A percentile compares a stretch with the other conserved stretches of the same genome.
Evolutionary conservation across 2,329 filamentous ascomycete species (phyloP).

Genomic region (Trichoderma brevicompactum): DNA sequence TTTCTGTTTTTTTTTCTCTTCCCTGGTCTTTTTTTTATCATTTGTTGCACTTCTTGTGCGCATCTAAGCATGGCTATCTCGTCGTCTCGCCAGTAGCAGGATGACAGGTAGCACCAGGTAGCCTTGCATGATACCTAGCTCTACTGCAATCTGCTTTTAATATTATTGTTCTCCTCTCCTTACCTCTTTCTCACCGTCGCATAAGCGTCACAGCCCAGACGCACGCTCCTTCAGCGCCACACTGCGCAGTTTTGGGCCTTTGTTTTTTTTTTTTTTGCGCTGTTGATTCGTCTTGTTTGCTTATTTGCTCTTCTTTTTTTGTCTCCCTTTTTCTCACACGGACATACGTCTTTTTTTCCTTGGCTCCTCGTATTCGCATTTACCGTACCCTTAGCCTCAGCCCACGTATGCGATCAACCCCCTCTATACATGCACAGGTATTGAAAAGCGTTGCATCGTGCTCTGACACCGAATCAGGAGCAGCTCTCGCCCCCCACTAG

Average conservation of each 20-base stretch:
- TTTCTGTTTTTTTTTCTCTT: background rate
- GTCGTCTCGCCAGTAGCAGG: background rate
- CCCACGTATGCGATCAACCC: constrained; percentile 21
- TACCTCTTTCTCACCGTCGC: background rate
- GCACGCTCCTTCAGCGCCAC: constrained; percentile 17
- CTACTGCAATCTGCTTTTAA: background rate
- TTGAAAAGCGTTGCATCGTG: constrained; percentile 11
- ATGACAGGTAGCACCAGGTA: background rate
- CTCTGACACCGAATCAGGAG: constrained; percentile 29
- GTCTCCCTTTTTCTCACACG: background rate
- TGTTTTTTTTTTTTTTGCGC: background rate
- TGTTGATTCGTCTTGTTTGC: background rate
- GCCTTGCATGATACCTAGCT: background rate
- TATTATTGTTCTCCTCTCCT: background rate
- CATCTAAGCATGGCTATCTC: background rate
- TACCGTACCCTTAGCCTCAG: constrained; percentile 7
- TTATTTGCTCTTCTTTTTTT: background rate
- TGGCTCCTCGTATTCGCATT: constrained; percentile 23
- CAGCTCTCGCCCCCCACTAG: constrained; percentile 36
- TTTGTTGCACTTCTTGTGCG: background rate
- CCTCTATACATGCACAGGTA: background rate
- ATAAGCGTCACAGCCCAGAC: constrained; percentile 1
- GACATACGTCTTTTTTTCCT: background rate
- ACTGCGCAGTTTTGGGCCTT: constrained; percentile 3
- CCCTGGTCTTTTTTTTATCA: background rate